These are phyloP conservation scores for Amphicarpaea edgeworthii DNA, from an alignment of 306 rosid genomes.

Conservation along the genomic window DNA sequence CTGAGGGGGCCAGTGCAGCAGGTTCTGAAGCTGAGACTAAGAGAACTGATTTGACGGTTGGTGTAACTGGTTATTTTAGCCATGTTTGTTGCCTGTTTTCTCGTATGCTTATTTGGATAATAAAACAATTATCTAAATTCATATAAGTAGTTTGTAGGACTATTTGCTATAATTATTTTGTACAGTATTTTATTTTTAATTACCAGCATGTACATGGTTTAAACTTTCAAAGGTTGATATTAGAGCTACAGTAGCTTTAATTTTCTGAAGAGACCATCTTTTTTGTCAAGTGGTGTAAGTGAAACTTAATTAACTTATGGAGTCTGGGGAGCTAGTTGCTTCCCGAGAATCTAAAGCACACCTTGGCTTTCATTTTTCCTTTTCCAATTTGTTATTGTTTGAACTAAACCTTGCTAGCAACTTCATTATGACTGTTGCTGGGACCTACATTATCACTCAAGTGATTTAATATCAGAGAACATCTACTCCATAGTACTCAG, in stretches of 20 bases:
- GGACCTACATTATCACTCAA: not conserved
- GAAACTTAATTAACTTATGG: not conserved
- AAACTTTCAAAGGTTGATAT: not conserved
- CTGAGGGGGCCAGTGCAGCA: slow-evolving; percentile 66
- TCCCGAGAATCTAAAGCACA: slow-evolving; percentile 11
- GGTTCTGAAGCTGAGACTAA: slow-evolving; percentile 76
- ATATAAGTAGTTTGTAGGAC: not conserved
- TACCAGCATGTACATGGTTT: not conserved
- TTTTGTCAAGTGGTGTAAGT: not conserved
- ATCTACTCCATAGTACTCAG: not conserved
- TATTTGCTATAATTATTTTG: not conserved
- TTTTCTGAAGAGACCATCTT: not conserved
- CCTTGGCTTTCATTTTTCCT: not conserved
- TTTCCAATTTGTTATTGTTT: not conserved
- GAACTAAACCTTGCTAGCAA: not conserved
- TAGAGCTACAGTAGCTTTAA: not conserved
- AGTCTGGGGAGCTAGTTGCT: slow-evolving; percentile 8
- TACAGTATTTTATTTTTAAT: not conserved
- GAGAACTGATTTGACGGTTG: slow-evolving; percentile 69
- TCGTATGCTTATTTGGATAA: slow-evolving; percentile 16
- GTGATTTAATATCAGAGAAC: not conserved
- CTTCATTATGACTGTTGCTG: slow-evolving; percentile 16
- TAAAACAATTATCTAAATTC: slow-evolving; percentile 17
- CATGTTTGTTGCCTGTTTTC: slow-evolving; percentile 18
- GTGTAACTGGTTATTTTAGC: slow-evolving; percentile 40